phyloP scores from a whole-genome alignment of 306 rosid genomes.

The Quercus aquifolioides region DNA sequence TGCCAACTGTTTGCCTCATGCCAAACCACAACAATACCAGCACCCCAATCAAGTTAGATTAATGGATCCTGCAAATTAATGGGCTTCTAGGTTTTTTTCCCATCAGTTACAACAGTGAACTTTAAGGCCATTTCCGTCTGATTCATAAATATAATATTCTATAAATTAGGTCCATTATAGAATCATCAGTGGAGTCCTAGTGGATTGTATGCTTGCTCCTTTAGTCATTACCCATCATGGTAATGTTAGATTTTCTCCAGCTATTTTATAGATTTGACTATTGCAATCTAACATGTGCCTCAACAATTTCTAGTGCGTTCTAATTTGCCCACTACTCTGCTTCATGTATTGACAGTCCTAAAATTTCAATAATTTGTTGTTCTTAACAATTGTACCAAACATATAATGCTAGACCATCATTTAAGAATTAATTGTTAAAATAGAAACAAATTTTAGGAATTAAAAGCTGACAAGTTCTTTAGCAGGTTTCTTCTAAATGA shows the following conservation, averaged over 20 bases:
- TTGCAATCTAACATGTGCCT: background rate
- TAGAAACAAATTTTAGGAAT: too few relatives aligned
- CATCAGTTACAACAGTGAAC: background rate
- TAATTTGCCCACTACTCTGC: background rate
- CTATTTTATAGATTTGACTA: background rate
- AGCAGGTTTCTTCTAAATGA: background rate
- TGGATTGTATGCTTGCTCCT: background rate
- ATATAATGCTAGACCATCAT: too few relatives aligned
- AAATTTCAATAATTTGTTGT: background rate
- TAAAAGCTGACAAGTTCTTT: background rate
- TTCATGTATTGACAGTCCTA: background rate
- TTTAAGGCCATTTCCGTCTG: background rate
- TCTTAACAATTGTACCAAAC: too few relatives aligned
- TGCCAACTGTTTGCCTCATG: background rate
- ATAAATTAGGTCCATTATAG: background rate
- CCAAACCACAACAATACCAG: background rate
- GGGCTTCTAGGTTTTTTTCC: background rate
- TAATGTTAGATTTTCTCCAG: background rate
- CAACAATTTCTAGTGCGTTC: background rate
- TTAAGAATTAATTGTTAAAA: too few relatives aligned
- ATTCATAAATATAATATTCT: background rate
- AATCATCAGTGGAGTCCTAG: background rate
- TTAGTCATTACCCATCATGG: background rate
- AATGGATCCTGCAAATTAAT: background rate
- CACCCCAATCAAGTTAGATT: background rate